Evolutionary conservation across 768 basidiomycete species (phyloP), one percentile per base, ranked within the genome.

Genomic region (Termitomyces sp.): DNA sequence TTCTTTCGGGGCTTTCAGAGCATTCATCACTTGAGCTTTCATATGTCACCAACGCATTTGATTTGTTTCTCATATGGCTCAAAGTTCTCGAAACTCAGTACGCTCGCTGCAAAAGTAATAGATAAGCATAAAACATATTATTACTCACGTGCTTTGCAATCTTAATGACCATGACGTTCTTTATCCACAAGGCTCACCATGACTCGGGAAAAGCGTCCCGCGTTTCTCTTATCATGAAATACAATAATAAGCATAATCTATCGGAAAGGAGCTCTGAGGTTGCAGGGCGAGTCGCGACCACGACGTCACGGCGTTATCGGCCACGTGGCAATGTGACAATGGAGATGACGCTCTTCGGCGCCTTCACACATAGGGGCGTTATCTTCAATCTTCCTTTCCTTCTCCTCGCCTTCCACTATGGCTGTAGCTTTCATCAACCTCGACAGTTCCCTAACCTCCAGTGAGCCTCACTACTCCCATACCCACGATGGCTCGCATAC

Each of bases 351-450:
- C 14, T 10, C 35, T 10, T 9, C 8, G 35, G 35, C 8, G 8
- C 35, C 18, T 32, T 4, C 5, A 20, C 8, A 9, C 33, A 4
- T 1, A 43, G 41, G 4, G 41, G 16, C 35, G 43, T 55, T 60
- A 56, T 60, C 41, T 26, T 41, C 32, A 50, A 33, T 33, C 32
- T 33, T 28, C n/a, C 2, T 14, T 36, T 23, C 13, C n/a, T 28
- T 30, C n/a, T 26, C 38, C 23, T 36, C 18, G 53, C 13, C 16
- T 46, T 23, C n/a, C 43, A 58, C 36, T 48, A 86, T 86, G 85
- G 87, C 76, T 66, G 86, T 91, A 5, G 86, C 82, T 56, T 91
- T 92, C 70, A 88, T 91, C 70, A 88, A 92, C 70, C 87, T 91
- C 71, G 88, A 92, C 72, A 89, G 74, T 62, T 80, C 89, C 44